Evolutionary conservation across 2,329 filamentous ascomycete species (phyloP), one percentile per base, ranked within the genome.

Genomic region (Calonectria pauciramosa): DNA sequence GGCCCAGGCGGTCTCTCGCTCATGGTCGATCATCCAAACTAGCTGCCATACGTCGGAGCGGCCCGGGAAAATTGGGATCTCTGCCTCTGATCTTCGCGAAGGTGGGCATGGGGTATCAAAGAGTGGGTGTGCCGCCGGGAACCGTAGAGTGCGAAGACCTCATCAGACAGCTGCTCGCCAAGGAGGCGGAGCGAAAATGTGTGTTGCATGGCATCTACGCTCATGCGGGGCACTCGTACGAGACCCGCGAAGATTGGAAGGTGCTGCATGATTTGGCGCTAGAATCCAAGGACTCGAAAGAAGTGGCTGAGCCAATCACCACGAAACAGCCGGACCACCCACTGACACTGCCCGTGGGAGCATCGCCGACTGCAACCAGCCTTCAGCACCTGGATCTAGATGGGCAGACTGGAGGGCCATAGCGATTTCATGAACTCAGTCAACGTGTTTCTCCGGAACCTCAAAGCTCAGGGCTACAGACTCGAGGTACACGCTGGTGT

Each of bases 401-500:
- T 26, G 32, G 38, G 18, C 23, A 32, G n/a, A 36, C 38, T 47
- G 54, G n/a, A 74, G 70, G 59, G 71, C 63, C 64, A 72, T 65
- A 52, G 30, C 20, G 36, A 30, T 34, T 54, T 60, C 86, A 28
- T 89, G 88, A 0, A 83, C 93, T 7, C 84, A 88, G 70, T 47
- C 23, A 75, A 63, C 65, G 84, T 78, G 1, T 82, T 87, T 32
- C 84, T 92, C 32, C 80, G 78, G 14, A 79, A 81, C 13, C 83
- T 87, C 74, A 85, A 79, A 60, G 80, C 76, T 64, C 79, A 82
- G 11, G 85, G 84, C 65, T 86, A 88, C 67, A 82, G 81, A 4
- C 87, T 95, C 36, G 94, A 95, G 81, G 85, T 95, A 3, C 94
- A 96, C 82, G 93, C 94, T 0, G 94, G 94, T 36, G 93, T 94